A percentile compares a stretch with the other conserved stretches of the same genome.
phyloP scores from a whole-genome alignment of 2,329 filamentous ascomycete species.

The Cordyceps fumosorosea region DNA sequence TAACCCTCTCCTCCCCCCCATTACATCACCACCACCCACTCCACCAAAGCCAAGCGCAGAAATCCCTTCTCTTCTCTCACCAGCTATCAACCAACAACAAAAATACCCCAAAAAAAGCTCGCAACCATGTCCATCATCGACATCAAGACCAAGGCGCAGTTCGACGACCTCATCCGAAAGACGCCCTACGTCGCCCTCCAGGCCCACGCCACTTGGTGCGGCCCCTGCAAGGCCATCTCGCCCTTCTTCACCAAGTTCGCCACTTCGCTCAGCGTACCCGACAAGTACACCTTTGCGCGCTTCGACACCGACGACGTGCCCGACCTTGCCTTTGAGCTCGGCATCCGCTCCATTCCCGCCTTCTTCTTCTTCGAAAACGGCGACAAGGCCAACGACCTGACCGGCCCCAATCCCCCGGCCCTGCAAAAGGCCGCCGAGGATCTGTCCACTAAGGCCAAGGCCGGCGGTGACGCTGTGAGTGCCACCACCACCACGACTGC shows the following conservation, averaged over 20 bases:
- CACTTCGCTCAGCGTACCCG: conserved; percentile 27
- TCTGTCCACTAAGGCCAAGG: conserved; percentile 22
- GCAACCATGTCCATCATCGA: conserved; percentile 29
- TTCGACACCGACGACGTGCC: conserved; percentile 51
- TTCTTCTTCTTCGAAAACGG: conserved; percentile 55
- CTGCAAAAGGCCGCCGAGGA: conserved; percentile 24
- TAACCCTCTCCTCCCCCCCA: background rate
- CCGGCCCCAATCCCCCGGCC: conserved; percentile 30
- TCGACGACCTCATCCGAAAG: conserved; percentile 40
- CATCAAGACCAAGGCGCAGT: conserved; percentile 38
- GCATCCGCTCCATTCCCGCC: conserved; percentile 51
- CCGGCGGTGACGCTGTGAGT: conserved; percentile 12
- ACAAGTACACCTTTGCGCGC: conserved; percentile 48
- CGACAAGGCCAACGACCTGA: conserved; percentile 37
- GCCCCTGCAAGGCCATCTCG: conserved; percentile 53
- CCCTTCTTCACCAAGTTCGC: conserved; percentile 47
- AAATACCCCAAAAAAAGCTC: conserved; percentile 7
- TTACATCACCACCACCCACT: background rate
- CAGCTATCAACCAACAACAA: background rate
- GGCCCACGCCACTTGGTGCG: conserved; percentile 55
- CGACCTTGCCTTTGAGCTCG: conserved; percentile 42
- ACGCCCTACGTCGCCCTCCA: conserved; percentile 49
- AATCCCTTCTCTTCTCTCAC: background rate
- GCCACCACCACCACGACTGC: background rate
- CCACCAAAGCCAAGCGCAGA: background rate